Base-by-base conservation (phyloP, 1,284 basidiomycete genomes). In the Tilletia indica region DNA sequence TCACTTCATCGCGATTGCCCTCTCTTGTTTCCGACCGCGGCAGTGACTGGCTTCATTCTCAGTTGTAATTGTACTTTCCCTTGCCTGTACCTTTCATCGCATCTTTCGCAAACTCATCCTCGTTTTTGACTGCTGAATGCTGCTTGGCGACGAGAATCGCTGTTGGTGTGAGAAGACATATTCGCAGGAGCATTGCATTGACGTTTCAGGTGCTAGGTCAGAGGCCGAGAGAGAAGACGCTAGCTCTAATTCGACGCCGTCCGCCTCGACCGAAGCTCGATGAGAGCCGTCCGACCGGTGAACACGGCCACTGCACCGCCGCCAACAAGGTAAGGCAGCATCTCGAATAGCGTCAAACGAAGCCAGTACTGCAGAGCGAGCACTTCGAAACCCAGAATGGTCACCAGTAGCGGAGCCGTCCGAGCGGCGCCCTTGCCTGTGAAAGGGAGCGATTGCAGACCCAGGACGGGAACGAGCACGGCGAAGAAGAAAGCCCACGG, bases 301-400 rank as follows among this genome's bases (percentile, higher is more conserved):
- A 81, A 68, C 34, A 80, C 68, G 34, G 78, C 78, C 51, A 77
- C 68, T 56, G 76, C 49, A 2, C 77, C 77, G 11, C 66, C 73
- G 42, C 69, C 76, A 14, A 77, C 25, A 66, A 81, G 70, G 58
- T 73, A 67, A 36, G 79, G 79, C 25, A 81, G 54, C 77, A 81
- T 76, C 68, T 74, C 68, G 74, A 81, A 79, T 34, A 81, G 70
- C 21, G 79, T 80, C 71, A 81, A 68, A 9, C 71, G 51, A 58
- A 77, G 70, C 79, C 79, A 81, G 68, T 78, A 81, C 63, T 68
- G 70, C 8, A 80, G 68, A 0, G 79, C 79, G 45, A 81, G 64
- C 4, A 64, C 71, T 48, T 81, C 79, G 45, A 81, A 69, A 0
- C 69, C 70, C 1, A 72, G 68, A 16, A 81, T 67, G 19, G 70